Evolutionary conservation across 2,329 filamentous ascomycete genomes (phyloP).

Genomic region (Daldinia eschscholtzii): DNA sequence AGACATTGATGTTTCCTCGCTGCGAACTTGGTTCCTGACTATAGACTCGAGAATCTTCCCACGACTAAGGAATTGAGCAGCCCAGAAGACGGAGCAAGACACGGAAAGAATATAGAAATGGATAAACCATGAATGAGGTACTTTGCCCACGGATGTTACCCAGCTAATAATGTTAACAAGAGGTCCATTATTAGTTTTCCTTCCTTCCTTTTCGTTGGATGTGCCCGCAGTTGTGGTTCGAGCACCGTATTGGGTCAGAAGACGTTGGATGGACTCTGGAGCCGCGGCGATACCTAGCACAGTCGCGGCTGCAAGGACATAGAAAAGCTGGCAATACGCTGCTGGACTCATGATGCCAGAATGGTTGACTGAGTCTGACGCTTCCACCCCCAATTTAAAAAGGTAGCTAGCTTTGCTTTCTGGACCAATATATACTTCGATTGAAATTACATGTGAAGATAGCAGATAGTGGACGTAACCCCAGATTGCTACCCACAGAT

Average conservation of each 20-base stretch:
- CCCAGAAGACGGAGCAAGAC: slow-evolving; percentile 80
- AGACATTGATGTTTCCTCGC: slow-evolving; percentile 62
- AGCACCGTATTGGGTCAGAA: slow-evolving; percentile 66
- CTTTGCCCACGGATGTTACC: slow-evolving; percentile 62
- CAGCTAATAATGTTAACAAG: slow-evolving; percentile 51
- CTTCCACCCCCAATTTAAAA: slow-evolving; percentile 12
- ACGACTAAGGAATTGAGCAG: slow-evolving; percentile 67
- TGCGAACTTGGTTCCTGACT: slow-evolving; percentile 55
- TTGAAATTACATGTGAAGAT: background rate
- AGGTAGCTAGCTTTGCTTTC: no score
- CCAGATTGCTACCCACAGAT: background rate
- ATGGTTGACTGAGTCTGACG: slow-evolving; percentile 22
- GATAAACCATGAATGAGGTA: slow-evolving; percentile 90
- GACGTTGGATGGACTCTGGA: slow-evolving; percentile 59
- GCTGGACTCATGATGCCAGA: slow-evolving; percentile 45
- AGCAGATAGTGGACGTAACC: no score
- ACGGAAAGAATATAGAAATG: slow-evolving; percentile 87
- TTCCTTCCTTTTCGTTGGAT: slow-evolving; percentile 21
- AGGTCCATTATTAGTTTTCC: slow-evolving; percentile 19
- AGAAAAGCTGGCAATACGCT: slow-evolving; percentile 61
- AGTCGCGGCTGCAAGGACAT: slow-evolving; percentile 57
- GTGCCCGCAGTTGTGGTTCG: slow-evolving; percentile 50
- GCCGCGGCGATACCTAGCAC: slow-evolving; percentile 60
- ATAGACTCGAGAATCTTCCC: slow-evolving; percentile 67
- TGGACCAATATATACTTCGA: no score